These are phyloP conservation scores for Yamagishiella unicocca DNA, from an alignment of 139 green algal species.

Conservation along the genomic window DNA sequence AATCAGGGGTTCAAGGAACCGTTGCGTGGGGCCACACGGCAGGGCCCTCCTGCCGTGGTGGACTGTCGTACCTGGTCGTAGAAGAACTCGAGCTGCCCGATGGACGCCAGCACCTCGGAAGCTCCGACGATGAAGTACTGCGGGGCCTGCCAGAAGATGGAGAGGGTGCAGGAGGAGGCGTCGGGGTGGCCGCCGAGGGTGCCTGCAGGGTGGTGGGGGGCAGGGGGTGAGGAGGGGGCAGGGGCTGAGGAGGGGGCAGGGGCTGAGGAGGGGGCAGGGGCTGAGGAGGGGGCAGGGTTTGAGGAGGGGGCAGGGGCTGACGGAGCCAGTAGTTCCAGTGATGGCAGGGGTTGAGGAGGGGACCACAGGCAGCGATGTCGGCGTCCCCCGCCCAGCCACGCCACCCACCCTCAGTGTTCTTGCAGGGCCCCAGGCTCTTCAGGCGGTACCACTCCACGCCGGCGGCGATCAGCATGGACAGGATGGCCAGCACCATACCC, in stretches of 20 bases:
- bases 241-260: too few species aligned
- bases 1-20: too few species aligned
- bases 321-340: too few species aligned
- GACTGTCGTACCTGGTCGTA: constrained; percentile 81
- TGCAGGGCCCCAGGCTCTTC: not conserved
- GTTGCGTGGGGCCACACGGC: too few species aligned
- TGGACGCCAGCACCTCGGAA: constrained; percentile 89
- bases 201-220: not conserved
- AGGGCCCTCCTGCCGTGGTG: too few species aligned
- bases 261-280: too few species aligned
- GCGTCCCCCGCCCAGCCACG: too few species aligned
- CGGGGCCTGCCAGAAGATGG: constrained; percentile 80
- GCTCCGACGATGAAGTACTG: constrained; percentile 90
- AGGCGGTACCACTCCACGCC: constrained; percentile 81
- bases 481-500: constrained; percentile 82
- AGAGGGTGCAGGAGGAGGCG: constrained; percentile 7
- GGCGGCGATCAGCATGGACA: constrained; percentile 83
- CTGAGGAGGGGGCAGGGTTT: too few species aligned
- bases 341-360: not conserved
- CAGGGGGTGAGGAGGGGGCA: not conserved
- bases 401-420: too few species aligned
- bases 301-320: too few species aligned
- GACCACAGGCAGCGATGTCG: not conserved
- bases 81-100: constrained; percentile 97
- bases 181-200: not conserved